These are phyloP conservation scores for Camelina sativa DNA, from an alignment of 345 rosid species.

Conservation along the genomic window DNA sequence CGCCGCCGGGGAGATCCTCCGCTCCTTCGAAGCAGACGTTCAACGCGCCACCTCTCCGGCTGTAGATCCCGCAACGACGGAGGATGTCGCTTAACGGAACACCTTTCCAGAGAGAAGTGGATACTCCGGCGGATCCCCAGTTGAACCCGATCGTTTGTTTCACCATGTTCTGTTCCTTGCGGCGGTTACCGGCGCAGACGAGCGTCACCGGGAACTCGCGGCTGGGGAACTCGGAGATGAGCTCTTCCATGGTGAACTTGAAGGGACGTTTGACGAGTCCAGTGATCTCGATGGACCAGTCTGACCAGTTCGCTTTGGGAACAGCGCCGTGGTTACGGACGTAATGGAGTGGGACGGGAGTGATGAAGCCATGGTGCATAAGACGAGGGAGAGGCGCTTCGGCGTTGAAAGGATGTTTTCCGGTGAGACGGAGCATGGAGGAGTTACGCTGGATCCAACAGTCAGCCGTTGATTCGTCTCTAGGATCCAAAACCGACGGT, in stretches of 20 bases:
- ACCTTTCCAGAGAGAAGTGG: constrained; percentile 89
- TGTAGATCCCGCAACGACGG: constrained; percentile 68
- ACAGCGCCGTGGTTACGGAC: constrained; percentile 92
- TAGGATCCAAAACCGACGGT: constrained; percentile 61
- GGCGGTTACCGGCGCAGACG: constrained; percentile 92
- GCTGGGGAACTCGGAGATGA: constrained; percentile 62
- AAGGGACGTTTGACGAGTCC: constrained; percentile 75
- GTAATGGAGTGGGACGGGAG: constrained; percentile 92
- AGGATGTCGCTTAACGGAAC: constrained; percentile 66
- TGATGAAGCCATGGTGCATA: constrained; percentile 95
- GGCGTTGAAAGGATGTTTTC: constrained; percentile 93
- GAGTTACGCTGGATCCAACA: constrained; percentile 84
- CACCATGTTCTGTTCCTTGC: constrained; percentile 93
- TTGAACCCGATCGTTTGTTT: constrained; percentile 87
- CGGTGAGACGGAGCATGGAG: constrained; percentile 88
- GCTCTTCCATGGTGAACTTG: constrained; percentile 80
- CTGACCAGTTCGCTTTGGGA: constrained; percentile 68
- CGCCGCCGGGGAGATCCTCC: constrained; percentile 94
- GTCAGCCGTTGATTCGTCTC: constrained; percentile 81
- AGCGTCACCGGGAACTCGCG: constrained; percentile 79
- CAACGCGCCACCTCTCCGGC: constrained; percentile 66
- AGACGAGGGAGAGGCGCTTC: constrained; percentile 80
- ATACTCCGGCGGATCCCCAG: constrained; percentile 89
- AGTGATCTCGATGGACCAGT: constrained; percentile 77
- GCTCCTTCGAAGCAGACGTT: constrained; percentile 95